Percentiles rank a stretch among this genome's conserved stretches.
Conservation (phyloP, 2,329 filamentous ascomycete genomes). For the Byssochlamys sp. region DNA sequence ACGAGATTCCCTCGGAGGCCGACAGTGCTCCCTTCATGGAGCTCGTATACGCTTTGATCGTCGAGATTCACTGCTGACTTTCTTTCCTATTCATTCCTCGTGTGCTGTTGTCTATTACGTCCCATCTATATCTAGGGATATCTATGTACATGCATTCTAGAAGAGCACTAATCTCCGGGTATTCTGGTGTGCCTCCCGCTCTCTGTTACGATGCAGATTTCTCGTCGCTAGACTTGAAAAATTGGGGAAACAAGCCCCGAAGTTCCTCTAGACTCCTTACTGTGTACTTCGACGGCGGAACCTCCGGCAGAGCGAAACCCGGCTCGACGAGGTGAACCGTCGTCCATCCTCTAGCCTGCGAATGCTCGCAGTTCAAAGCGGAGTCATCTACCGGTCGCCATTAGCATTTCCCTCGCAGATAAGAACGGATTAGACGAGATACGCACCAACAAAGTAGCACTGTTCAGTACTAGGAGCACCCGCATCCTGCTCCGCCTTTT, state of each 20-base stretch:
- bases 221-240: constrained; percentile 55
- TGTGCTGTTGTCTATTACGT: not conserved
- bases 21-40: too few species aligned
- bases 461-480: constrained; percentile 56
- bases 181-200: not conserved
- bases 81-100: not conserved
- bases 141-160: not conserved
- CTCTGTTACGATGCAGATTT: constrained; percentile 1
- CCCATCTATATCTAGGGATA: not conserved
- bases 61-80: not conserved
- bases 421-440: constrained; percentile 1
- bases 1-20: too few species aligned
- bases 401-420: not conserved
- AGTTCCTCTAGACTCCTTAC: constrained; percentile 69
- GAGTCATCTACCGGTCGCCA: constrained; percentile 58
- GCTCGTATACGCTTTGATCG: not conserved
- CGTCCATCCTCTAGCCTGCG: constrained; percentile 74
- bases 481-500: constrained; percentile 79
- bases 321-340: constrained; percentile 78
- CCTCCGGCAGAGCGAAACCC: constrained; percentile 52
- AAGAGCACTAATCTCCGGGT: not conserved
- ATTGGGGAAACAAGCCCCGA: constrained; percentile 64
- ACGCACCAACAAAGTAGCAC: constrained; percentile 87
- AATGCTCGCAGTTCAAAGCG: constrained; percentile 66
- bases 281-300: constrained; percentile 61